Evolutionary conservation across 2,329 filamentous ascomycete genomes (phyloP).

Genomic region (Aureobasidium vineae): DNA sequence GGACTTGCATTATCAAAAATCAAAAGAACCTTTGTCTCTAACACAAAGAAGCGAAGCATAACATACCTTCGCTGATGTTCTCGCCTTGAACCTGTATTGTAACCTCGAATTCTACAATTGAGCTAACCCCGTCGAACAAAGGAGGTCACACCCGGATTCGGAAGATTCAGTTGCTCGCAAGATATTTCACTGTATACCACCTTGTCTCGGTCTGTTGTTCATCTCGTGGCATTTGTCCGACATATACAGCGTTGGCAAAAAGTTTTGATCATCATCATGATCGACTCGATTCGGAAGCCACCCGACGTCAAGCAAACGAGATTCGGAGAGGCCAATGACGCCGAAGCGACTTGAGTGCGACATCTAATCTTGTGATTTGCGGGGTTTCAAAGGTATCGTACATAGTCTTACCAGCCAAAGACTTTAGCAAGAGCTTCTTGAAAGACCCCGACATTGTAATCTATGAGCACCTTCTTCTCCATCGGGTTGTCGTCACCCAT

Average conservation of each 20-base stretch:
- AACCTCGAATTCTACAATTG: background rate
- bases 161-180: no score
- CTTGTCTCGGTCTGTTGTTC: no score
- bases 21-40: background rate
- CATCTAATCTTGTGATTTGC: background rate
- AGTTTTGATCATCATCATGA: background rate
- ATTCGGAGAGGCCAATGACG: background rate
- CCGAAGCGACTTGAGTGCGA: background rate
- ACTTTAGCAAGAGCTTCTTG: conserved; percentile 76
- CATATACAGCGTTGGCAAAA: background rate
- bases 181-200: background rate
- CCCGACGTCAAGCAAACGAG: background rate
- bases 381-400: background rate
- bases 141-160: background rate
- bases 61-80: background rate
- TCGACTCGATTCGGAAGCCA: background rate
- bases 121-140: background rate
- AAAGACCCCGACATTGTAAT: conserved; percentile 82
- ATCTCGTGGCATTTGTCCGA: background rate
- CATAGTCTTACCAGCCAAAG: conserved; percentile 49
- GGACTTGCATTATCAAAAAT: background rate
- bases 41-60: background rate
- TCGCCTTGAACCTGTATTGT: background rate
- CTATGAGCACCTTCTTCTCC: conserved; percentile 78
- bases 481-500: conserved; percentile 80